Evolutionary conservation across 2,329 filamentous ascomycete species (phyloP).

Genomic region (Cytospora schulzeri): DNA sequence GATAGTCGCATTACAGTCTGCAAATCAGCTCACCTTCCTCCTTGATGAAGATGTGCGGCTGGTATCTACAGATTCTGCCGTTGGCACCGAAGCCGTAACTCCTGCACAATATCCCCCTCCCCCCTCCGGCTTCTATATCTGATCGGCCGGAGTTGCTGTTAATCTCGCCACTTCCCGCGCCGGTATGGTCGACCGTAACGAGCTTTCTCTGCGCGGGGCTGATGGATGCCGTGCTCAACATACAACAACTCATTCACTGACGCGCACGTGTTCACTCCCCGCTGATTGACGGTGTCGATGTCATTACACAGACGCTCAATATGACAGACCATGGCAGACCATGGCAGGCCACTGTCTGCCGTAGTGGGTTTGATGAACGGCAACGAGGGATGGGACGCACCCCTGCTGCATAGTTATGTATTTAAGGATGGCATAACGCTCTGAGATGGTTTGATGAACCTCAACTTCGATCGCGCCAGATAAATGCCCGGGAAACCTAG

Average conservation of each 20-base stretch:
- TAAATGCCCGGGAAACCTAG: slow-evolving; percentile 4
- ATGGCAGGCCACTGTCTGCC: neutral
- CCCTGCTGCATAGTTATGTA: neutral
- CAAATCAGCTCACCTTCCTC: slow-evolving; percentile 1
- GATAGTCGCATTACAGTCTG: neutral
- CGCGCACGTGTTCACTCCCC: slow-evolving; percentile 19
- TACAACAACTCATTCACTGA: slow-evolving; percentile 13
- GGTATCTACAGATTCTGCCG: slow-evolving; percentile 3
- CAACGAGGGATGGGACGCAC: neutral
- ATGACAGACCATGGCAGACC: neutral
- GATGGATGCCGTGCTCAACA: slow-evolving; percentile 1
- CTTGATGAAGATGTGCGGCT: slow-evolving; percentile 2
- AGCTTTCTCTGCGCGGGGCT: slow-evolving; percentile 16
- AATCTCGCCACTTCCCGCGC: slow-evolving; percentile 20
- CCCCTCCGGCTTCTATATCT: slow-evolving; percentile 3
- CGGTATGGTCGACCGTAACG: slow-evolving; percentile 7
- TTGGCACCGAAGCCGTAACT: slow-evolving; percentile 14
- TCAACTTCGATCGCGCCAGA: slow-evolving; percentile 6
- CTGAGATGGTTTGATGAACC: neutral
- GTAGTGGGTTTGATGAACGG: neutral
- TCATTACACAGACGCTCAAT: neutral
- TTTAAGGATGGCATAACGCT: neutral
- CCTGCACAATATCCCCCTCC: neutral
- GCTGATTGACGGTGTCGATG: slow-evolving; percentile 20
- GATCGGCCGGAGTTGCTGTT: slow-evolving; percentile 18